Evolutionary conservation across 2,329 filamentous ascomycete genomes (phyloP), one percentile per base, ranked within the genome.

Genomic region (Cytospora chrysosperma): DNA sequence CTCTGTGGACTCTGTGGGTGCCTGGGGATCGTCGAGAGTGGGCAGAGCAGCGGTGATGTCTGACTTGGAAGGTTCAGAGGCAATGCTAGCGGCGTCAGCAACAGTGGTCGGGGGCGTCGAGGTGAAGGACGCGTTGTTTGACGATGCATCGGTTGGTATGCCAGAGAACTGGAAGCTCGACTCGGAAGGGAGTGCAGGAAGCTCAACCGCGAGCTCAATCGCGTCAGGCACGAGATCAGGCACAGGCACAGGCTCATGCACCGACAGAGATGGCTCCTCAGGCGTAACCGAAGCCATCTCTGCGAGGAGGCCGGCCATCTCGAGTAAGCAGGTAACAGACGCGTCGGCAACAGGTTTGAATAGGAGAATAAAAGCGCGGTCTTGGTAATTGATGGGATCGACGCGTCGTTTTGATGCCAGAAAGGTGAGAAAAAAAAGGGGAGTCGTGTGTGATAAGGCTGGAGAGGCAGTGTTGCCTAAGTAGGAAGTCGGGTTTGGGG

Each of bases 101-200:
- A 70, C 63, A 24, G 68, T 72, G 10, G 73, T 75, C 15, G 72
- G 73, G n/a, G 73, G 73, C 4, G 73, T 75, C 4, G 72, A 72
- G 58, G 67, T 72, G 50, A 71, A 37, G 1, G 72, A 74, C 59
- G 68, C 70, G 62, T 64, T 65, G 64, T 71, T 70, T 10, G 72
- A 73, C 24, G 69, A 70, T 37, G 68, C 61, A 62, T 74, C 73
- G 47, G 72, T 72, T 12, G 72, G 68, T 13, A 69, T 66, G 57
- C 65, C 68, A n/a, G 70, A 67, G 62, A 73, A 64, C 8, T 64
- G 61, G 58, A 63, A 74, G 68, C 70, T 72, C 19, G 70, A 66
- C 49, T 71, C 71, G 27, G 69, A 56, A 24, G 59, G 54, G 3
- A 67, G 67, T 56, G 54, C 69, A 37, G 67, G 66, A 34, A 59